Percentiles rank a stretch among this genome's conserved stretches.
These are phyloP conservation scores for Gloeophyllum trabeum DNA, from an alignment of 768 basidiomycete genomes.

Conservation along the genomic window DNA sequence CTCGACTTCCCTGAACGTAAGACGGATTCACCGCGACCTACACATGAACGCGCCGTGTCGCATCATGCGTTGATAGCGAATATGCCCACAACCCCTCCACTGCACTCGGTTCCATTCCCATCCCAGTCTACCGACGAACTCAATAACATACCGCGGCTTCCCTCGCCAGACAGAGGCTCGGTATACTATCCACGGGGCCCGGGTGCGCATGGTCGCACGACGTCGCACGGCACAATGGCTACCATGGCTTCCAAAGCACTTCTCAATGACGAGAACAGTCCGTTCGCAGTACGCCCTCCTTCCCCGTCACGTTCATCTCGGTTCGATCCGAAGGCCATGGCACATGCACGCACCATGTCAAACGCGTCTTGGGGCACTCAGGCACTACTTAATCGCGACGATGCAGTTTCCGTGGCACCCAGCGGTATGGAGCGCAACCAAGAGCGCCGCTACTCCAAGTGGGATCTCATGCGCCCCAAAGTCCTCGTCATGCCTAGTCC, in stretches of 20 bases:
- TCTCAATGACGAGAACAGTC: slow-evolving; percentile 40
- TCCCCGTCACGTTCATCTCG: slow-evolving; percentile 51
- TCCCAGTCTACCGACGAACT: neutral
- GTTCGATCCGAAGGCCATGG: slow-evolving; percentile 68
- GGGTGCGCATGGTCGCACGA: slow-evolving; percentile 21
- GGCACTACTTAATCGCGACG: slow-evolving; percentile 46
- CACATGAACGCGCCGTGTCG: slow-evolving; percentile 38
- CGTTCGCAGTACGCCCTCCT: slow-evolving; percentile 59
- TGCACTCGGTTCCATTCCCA: slow-evolving; percentile 57
- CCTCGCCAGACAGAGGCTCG: slow-evolving; percentile 27
- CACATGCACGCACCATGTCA: slow-evolving; percentile 50
- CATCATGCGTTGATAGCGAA: slow-evolving; percentile 36
- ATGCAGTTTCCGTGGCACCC: slow-evolving; percentile 29
- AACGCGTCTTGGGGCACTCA: slow-evolving; percentile 58
- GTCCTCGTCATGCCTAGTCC: slow-evolving; percentile 93
- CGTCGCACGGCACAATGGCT: slow-evolving; percentile 36
- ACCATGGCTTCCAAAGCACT: slow-evolving; percentile 21
- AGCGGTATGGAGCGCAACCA: slow-evolving; percentile 20
- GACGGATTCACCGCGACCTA: slow-evolving; percentile 21
- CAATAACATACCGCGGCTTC: slow-evolving; percentile 15
- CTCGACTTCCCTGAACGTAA: slow-evolving; percentile 40
- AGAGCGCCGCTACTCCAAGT: slow-evolving; percentile 57
- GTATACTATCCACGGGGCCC: slow-evolving; percentile 31
- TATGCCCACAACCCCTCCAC: slow-evolving; percentile 24
- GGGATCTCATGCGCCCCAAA: slow-evolving; percentile 79